These are phyloP conservation scores for Hamamelis virginiana DNA, from an alignment of 164 flowering plant genomes.

Conservation along the genomic window DNA sequence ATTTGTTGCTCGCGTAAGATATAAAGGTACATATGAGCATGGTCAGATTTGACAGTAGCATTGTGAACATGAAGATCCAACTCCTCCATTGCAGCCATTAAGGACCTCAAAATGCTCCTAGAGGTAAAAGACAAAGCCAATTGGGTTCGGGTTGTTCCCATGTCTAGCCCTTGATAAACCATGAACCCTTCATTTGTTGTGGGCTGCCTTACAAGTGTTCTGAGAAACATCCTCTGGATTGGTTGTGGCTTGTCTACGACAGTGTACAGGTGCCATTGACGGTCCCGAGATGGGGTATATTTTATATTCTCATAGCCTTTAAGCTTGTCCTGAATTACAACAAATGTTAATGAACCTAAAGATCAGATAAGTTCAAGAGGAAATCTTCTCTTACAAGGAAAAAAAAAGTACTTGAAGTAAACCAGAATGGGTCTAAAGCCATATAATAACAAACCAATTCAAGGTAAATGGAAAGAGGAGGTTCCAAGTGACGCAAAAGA, in stretches of 20 bases:
- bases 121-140: conserved; percentile 70
- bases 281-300: conserved; percentile 93
- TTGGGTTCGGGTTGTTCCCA: conserved; percentile 28
- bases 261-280: conserved; percentile 97
- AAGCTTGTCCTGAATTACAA: conserved; percentile 79
- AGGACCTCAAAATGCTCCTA: conserved; percentile 81
- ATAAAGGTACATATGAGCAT: conserved; percentile 94
- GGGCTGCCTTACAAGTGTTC: conserved; percentile 92
- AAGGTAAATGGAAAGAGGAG: conserved; percentile 95
- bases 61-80: conserved; percentile 87
- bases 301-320: conserved; percentile 72
- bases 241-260: conserved; percentile 71
- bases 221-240: conserved; percentile 84
- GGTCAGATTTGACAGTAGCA: conserved; percentile 68
- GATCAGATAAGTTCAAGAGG: neutral
- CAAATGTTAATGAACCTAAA: conserved; percentile 2
- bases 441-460: conserved; percentile 69
- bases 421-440: neutral
- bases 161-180: conserved; percentile 42
- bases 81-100: conserved; percentile 90
- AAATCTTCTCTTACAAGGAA: too few species aligned
- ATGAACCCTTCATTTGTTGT: conserved; percentile 51
- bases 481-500: conserved; percentile 92
- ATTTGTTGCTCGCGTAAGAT: conserved; percentile 79
- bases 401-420: too few species aligned